Base-by-base conservation (phyloP, 2,329 filamentous ascomycete genomes). In the Alternaria brassicae region DNA sequence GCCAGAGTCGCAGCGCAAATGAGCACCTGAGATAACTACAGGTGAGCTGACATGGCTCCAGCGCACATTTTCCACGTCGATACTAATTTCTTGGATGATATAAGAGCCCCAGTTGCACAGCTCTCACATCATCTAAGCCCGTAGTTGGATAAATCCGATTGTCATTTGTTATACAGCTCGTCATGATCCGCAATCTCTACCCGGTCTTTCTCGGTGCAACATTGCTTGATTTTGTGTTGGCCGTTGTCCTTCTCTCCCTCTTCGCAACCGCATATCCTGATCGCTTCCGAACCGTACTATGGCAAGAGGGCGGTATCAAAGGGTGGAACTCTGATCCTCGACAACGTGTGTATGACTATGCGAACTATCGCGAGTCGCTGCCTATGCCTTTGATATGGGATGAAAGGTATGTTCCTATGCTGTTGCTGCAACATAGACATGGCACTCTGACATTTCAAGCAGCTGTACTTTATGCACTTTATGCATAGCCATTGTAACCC, bases 311-410 rank as follows among this genome's bases (percentile, higher is more conserved):
- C 23, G 61, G 65, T 0, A 57, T n/a, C 10, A 56, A 61, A 47
- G 63, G 61, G 37, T 69, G 61, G 64, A 66, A 67, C 17, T 70
- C 67, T 2, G 60, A 65, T 47, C 63, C 63, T n/a, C 54, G 56
- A 13, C 59, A 61, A 25, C 63, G 63, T 9, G 58, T 61, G 2
- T 70, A 69, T 45, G 37, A 61, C 25, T 61, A 60, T 34, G 68
- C 68, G 30, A 71, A 69, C 13, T 60, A 69, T 47, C 56, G 53
- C 6, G 55, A 65, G 23, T 39, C 54, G 8, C 62, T 58, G 2
- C 50, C 53, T 3, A 60, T 70, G 45, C 64, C 68, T 1, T n/a
- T 62, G 23, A 49, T 65, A 2, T 71, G 68, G 67, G 65, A 66
- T 41, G 56, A 69, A 52, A 62, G 53, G 67, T 66, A 21, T 13